Evolutionary conservation across 164 flowering plant genomes (phyloP).

Genomic region (Magnolia changhungtana): DNA sequence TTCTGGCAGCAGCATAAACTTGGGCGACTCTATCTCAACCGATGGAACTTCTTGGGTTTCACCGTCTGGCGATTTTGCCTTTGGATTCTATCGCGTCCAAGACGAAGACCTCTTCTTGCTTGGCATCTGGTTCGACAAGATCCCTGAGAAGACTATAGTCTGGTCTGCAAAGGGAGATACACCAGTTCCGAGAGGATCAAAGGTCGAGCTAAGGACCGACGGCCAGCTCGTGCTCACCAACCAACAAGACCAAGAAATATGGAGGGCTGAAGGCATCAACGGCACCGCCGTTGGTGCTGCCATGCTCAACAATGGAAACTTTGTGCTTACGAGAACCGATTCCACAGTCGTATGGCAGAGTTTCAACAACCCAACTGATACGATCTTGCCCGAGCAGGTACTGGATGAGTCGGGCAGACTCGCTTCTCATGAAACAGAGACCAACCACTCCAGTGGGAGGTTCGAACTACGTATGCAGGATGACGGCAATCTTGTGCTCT

Average conservation of each 20-base stretch:
- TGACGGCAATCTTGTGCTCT: slow-evolving; percentile 38
- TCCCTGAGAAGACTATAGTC: slow-evolving; percentile 30
- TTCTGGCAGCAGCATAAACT: slow-evolving; percentile 9
- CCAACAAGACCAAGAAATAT: slow-evolving; percentile 6
- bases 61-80: slow-evolving; percentile 35
- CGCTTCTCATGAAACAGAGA: slow-evolving; percentile 17
- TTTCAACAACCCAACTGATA: slow-evolving; percentile 28
- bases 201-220: not conserved
- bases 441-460: slow-evolving; percentile 34
- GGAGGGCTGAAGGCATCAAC: not conserved
- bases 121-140: slow-evolving; percentile 35
- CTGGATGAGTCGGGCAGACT: slow-evolving; percentile 13
- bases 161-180: slow-evolving; percentile 30
- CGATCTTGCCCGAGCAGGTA: slow-evolving; percentile 40
- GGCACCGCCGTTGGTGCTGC: slow-evolving; percentile 23
- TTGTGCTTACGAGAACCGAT: slow-evolving; percentile 21
- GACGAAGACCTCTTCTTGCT: slow-evolving; percentile 16
- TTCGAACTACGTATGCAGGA: slow-evolving; percentile 21
- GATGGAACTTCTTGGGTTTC: slow-evolving; percentile 24
- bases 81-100: slow-evolving; percentile 23
- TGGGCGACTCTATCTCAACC: slow-evolving; percentile 28
- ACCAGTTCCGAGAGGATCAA: slow-evolving; percentile 2
- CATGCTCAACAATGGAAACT: slow-evolving; percentile 48
- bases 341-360: slow-evolving; percentile 6
- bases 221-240: not conserved